Base-by-base conservation (phyloP, 176 grass and related monocot species). In the Ampelocalamus luodianensis region DNA sequence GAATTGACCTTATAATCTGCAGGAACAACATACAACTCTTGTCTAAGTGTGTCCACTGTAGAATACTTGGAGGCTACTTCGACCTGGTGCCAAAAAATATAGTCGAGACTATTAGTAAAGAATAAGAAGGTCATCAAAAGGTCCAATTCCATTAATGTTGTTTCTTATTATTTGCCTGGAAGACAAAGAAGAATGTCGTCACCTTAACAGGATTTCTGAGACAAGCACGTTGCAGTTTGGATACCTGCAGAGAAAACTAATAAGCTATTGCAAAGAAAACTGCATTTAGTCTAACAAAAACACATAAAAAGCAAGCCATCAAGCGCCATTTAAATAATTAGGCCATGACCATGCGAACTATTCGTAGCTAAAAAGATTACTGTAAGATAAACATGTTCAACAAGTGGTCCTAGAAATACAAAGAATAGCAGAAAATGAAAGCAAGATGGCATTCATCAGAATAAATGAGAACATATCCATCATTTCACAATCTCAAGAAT, bases 161-260 rank as follows among this genome's bases (percentile, higher is more conserved):
- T 56, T 82, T 14, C 65, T 37, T 78, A 73, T 22, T 23, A 56
- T 73, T 65, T 56, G 14, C 8, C 71, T 84, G 13, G 4, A 86
- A 62, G 50, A 43, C 17, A 56, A 44, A 86, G 15, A 87, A 74
- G 60, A 90, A 69, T 26, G 51, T 9, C 18, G 43, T 77, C 36
- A 93, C 95, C 95, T 98, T 98, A 22, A 93, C 91, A 87, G 95
- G 95, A 82, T 98, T 93, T 83, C 91, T 88, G 36, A 95, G 93
- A 85, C 96, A 98, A 62, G 93, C 96, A 63, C 96, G 85, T 65
- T 95, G 96, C 69, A 98, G 88, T 77, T 98, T 98, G 50, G 83
- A 83, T 27, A 98, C 96, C 96, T 90, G 72, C 72, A 85, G 50
- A 68, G 49, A 67, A 72, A 72, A 70, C 5, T 46, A 68, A 72